Evolutionary conservation across 2,329 filamentous ascomycete genomes (phyloP), one percentile per base, ranked within the genome.

Genomic region (Elsinoe necatrix): DNA sequence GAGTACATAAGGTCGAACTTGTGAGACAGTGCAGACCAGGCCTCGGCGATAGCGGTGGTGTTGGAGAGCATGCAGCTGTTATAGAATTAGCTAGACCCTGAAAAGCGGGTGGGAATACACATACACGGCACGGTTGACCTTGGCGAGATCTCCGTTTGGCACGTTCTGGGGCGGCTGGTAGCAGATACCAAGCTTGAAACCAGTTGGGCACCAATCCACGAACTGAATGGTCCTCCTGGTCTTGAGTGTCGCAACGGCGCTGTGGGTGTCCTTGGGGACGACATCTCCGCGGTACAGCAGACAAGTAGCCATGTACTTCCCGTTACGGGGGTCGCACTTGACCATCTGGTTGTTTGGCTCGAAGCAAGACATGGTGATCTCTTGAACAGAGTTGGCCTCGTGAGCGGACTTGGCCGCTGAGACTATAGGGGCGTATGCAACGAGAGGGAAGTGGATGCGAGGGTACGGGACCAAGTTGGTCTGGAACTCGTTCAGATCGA

Each of bases 1-100:
- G 89, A 95, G 85, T 97, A 96, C 93, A 98, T 98, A 73, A 98
- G 89, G 72, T 98, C 93, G 80, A 98, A 98, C 80, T 98, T 98
- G 83, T 86, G 83, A 61, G 90, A 95, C 63, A 98, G 84, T 64
- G 90, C 90, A 62, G 88, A 91, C 93, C 93, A 98, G 62, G 93
- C 93, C 79, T 97, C 92, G 70, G 92, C 88, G 69, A 98, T 98
- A 69, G 93, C 92, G 55, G 93, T 98, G 67, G 93, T 98, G 83
- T 98, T 95, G 77, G 88, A 92, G 62, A 98, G 81, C 93, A 98
- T 97, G 85, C 92, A 96, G 64, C 86, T 89, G 69, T 43, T 57
- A 37, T 20, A 56, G 48, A 20, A 62, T 72, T 64, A 71, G 50
- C 8, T 8, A 14, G 25, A 14, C 21, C 2, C 18, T 16, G 14